Percentiles rank a stretch among this genome's conserved stretches.
These are phyloP conservation scores for Albugo candida DNA, from an alignment of 352 stramenopile species.

Conservation along the genomic window DNA sequence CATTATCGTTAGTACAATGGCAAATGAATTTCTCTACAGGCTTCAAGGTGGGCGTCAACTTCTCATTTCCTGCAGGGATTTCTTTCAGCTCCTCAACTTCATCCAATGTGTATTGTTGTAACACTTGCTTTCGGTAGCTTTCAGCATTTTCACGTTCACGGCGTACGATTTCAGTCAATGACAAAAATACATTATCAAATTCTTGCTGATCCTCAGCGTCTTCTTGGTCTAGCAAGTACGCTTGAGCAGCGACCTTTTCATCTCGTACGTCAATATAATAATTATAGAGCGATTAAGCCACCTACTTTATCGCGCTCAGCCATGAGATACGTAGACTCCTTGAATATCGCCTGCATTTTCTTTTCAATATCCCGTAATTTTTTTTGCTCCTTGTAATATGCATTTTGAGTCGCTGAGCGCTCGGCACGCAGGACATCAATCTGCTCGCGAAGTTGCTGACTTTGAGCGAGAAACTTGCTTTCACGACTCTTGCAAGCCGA, in stretches of 20 bases:
- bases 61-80: slow-evolving; percentile 35
- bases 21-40: background rate
- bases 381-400: slow-evolving; percentile 68
- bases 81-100: slow-evolving; percentile 58
- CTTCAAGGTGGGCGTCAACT: slow-evolving; percentile 13
- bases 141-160: slow-evolving; percentile 57
- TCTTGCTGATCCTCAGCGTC: slow-evolving; percentile 61
- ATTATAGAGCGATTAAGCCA: background rate
- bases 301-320: slow-evolving; percentile 40
- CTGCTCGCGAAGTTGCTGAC: slow-evolving; percentile 24
- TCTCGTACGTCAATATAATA: background rate
- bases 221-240: slow-evolving; percentile 33
- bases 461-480: slow-evolving; percentile 48
- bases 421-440: slow-evolving; percentile 45
- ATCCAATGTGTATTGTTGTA: slow-evolving; percentile 60
- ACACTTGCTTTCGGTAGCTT: slow-evolving; percentile 53
- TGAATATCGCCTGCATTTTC: slow-evolving; percentile 61
- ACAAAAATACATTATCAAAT: slow-evolving; percentile 58
- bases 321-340: slow-evolving; percentile 41
- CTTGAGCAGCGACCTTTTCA: slow-evolving; percentile 34
- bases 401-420: slow-evolving; percentile 39
- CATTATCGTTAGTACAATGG: slow-evolving; percentile 7
- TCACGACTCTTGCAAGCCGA: slow-evolving; percentile 49
- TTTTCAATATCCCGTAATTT: slow-evolving; percentile 49
- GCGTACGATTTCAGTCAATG: slow-evolving; percentile 43